Percentiles rank a stretch among this genome's conserved stretches.
Conservation (phyloP, 805 yeast species). For the Teunomyces gatunensis region DNA sequence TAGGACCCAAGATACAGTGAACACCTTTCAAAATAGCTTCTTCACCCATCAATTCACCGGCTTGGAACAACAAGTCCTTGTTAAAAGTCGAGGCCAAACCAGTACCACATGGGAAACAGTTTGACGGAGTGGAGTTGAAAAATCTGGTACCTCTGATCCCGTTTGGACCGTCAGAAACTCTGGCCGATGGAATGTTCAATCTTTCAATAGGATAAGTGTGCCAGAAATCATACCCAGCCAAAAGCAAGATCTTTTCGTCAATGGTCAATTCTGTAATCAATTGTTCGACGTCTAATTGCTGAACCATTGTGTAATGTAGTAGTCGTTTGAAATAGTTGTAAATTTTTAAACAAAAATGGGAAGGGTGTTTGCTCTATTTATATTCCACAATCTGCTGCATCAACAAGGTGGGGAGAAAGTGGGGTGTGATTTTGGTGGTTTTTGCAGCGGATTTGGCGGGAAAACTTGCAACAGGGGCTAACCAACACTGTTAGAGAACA, state of each 20-base stretch:
- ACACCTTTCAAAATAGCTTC: slow-evolving; percentile 57
- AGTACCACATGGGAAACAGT: slow-evolving; percentile 62
- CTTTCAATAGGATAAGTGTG: slow-evolving; percentile 14
- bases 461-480: neutral
- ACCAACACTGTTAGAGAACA: neutral
- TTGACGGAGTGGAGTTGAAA: slow-evolving; percentile 51
- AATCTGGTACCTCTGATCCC: slow-evolving; percentile 60
- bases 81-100: slow-evolving; percentile 58
- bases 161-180: slow-evolving; percentile 56
- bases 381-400: neutral
- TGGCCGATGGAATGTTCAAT: slow-evolving; percentile 14
- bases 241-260: slow-evolving; percentile 33
- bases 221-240: slow-evolving; percentile 28
- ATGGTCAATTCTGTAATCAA: slow-evolving; percentile 30
- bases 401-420: neutral
- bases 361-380: neutral
- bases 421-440: neutral
- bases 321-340: neutral
- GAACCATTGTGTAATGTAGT: neutral
- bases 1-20: slow-evolving; percentile 49
- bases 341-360: neutral
- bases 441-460: neutral
- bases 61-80: slow-evolving; percentile 44
- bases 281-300: slow-evolving; percentile 25
- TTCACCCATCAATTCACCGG: slow-evolving; percentile 51